Evolutionary conservation across 805 yeast species (phyloP).

Genomic region (Candida sithepensis): DNA sequence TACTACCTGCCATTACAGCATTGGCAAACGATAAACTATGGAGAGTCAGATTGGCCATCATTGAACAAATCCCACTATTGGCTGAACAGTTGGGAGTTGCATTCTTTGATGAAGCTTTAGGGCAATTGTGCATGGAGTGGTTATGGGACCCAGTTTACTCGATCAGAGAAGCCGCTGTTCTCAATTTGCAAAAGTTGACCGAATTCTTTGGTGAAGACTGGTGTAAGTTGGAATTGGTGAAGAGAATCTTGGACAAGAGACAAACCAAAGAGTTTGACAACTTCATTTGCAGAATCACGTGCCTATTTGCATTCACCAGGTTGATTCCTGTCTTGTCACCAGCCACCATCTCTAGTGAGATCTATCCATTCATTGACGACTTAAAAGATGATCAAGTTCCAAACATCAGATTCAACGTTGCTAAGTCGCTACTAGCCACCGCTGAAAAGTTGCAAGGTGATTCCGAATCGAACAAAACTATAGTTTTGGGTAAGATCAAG

Average conservation of each 20-base stretch:
- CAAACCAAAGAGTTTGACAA: slow-evolving; percentile 43
- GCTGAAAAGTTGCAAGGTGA: slow-evolving; percentile 45
- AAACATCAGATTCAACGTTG: slow-evolving; percentile 91
- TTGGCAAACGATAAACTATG: slow-evolving; percentile 95
- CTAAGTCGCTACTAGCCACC: slow-evolving; percentile 69
- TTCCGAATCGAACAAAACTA: slow-evolving; percentile 26
- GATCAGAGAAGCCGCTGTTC: slow-evolving; percentile 93
- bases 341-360: slow-evolving; percentile 54
- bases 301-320: slow-evolving; percentile 82
- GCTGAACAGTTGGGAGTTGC: slow-evolving; percentile 93
- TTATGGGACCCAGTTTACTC: slow-evolving; percentile 97
- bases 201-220: slow-evolving; percentile 88
- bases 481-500: slow-evolving; percentile 49
- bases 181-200: slow-evolving; percentile 74
- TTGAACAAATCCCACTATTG: slow-evolving; percentile 90
- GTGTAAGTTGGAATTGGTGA: slow-evolving; percentile 83
- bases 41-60: slow-evolving; percentile 96
- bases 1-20: slow-evolving; percentile 93
- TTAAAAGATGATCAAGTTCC: slow-evolving; percentile 83
- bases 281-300: slow-evolving; percentile 89
- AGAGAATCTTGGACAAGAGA: slow-evolving; percentile 57
- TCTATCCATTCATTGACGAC: slow-evolving; percentile 75
- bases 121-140: slow-evolving; percentile 94
- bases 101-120: slow-evolving; percentile 88
- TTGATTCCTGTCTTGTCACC: slow-evolving; percentile 68